Evolutionary conservation across 192 early-diverging fungal genomes (phyloP).

Genomic region (Rhizoclosmatium globosum): DNA sequence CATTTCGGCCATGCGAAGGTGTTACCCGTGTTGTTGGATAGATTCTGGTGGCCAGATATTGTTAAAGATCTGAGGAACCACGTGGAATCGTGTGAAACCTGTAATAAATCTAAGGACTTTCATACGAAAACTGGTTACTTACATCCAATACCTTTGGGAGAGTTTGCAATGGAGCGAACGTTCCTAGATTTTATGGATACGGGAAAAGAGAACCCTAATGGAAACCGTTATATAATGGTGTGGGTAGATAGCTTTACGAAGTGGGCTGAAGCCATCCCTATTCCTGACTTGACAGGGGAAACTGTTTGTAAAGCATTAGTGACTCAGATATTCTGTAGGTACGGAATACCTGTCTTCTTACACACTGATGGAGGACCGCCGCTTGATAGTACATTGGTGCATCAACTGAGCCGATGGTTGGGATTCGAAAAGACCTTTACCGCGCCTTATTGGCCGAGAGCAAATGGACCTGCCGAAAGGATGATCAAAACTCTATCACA

Average conservation of each 20-base stretch:
- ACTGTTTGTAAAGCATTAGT: not conserved
- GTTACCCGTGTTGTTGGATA: not conserved
- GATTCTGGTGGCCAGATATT: conserved; percentile 21
- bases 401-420: not conserved
- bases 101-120: not conserved
- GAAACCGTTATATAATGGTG: not conserved
- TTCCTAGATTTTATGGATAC: not conserved
- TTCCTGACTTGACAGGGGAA: too few species aligned
- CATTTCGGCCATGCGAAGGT: not conserved
- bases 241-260: not conserved
- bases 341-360: not conserved
- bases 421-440: not conserved
- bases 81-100: not conserved
- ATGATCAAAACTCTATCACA: not conserved
- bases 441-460: not conserved
- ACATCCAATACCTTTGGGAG: not conserved
- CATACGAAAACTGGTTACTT: not conserved
- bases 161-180: not conserved
- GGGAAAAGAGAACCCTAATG: not conserved
- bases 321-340: not conserved
- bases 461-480: not conserved
- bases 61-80: not conserved
- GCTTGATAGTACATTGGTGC: not conserved
- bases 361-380: not conserved
- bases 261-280: too few species aligned